Conservation (phyloP, 805 yeast species). For the Saturnispora zaruensis region DNA sequence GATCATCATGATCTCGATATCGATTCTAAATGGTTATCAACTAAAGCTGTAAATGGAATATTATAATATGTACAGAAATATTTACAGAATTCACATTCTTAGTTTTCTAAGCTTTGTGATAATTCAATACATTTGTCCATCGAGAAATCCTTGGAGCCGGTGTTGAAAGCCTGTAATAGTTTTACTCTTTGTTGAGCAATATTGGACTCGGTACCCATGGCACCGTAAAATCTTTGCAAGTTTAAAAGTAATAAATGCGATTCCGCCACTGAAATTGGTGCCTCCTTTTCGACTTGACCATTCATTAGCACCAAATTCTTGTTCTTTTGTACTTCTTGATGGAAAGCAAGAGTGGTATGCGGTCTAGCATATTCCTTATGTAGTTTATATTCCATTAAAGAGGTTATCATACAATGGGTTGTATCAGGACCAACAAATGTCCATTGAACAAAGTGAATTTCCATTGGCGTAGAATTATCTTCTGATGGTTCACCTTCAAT, state of each 20-base stretch:
- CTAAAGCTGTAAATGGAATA: neutral
- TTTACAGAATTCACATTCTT: neutral
- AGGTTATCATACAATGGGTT: slow-evolving; percentile 81
- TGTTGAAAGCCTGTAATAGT: slow-evolving; percentile 59
- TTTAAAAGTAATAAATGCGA: slow-evolving; percentile 71
- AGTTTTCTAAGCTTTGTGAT: slow-evolving; percentile 60
- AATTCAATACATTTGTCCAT: slow-evolving; percentile 62
- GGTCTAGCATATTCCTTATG: slow-evolving; percentile 92
- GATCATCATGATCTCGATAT: too few species aligned
- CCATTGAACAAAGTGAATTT: slow-evolving; percentile 94
- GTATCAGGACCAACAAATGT: slow-evolving; percentile 75
- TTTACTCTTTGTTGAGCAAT: slow-evolving; percentile 40
- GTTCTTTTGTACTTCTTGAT: slow-evolving; percentile 56
- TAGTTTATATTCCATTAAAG: slow-evolving; percentile 83
- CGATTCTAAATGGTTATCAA: neutral
- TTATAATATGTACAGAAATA: neutral
- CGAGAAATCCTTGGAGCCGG: slow-evolving; percentile 57
- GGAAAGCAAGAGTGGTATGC: slow-evolving; percentile 85
- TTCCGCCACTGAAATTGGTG: slow-evolving; percentile 58
- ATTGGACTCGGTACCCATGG: slow-evolving; percentile 39
- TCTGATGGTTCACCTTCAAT: slow-evolving; percentile 28
- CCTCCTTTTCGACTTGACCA: slow-evolving; percentile 69
- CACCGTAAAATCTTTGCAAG: slow-evolving; percentile 79
- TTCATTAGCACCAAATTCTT: slow-evolving; percentile 75
- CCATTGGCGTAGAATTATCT: slow-evolving; percentile 35